Conservation (phyloP, 176 grass and related monocot genomes). For the Aegilops sharonensis region DNA sequence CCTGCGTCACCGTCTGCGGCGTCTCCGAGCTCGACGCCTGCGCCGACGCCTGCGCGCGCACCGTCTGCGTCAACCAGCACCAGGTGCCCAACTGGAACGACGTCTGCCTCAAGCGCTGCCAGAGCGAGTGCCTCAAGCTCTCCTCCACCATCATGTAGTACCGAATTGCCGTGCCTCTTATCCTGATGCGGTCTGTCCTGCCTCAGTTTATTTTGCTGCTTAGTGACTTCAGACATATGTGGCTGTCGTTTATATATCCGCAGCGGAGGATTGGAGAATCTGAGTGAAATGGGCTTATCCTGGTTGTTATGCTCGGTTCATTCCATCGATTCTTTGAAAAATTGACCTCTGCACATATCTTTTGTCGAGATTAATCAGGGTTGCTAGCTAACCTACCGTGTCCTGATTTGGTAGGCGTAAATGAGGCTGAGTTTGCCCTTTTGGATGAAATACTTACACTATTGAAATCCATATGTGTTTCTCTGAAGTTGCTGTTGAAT, state of each 20-base stretch:
- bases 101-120: constrained; percentile 87
- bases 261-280: background rate
- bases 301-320: background rate
- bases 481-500: too few species aligned
- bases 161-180: background rate
- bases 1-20: constrained; percentile 88
- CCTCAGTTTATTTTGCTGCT: background rate
- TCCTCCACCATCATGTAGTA: constrained; percentile 53
- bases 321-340: background rate
- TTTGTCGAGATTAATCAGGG: background rate
- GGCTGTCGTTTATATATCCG: constrained; percentile 6
- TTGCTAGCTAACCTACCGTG: constrained; percentile 8
- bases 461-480: background rate
- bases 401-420: background rate
- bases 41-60: constrained; percentile 81
- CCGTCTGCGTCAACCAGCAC: constrained; percentile 92
- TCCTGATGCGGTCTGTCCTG: background rate
- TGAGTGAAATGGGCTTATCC: background rate
- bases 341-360: background rate
- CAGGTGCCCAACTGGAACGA: constrained; percentile 96
- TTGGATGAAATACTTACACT: constrained; percentile 5
- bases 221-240: constrained; percentile 15
- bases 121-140: constrained; percentile 87
- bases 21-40: constrained; percentile 86
- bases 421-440: background rate